These are phyloP conservation scores for Colletotrichum higginsianum DNA, from an alignment of 2,329 filamentous ascomycete species.

Conservation along the genomic window DNA sequence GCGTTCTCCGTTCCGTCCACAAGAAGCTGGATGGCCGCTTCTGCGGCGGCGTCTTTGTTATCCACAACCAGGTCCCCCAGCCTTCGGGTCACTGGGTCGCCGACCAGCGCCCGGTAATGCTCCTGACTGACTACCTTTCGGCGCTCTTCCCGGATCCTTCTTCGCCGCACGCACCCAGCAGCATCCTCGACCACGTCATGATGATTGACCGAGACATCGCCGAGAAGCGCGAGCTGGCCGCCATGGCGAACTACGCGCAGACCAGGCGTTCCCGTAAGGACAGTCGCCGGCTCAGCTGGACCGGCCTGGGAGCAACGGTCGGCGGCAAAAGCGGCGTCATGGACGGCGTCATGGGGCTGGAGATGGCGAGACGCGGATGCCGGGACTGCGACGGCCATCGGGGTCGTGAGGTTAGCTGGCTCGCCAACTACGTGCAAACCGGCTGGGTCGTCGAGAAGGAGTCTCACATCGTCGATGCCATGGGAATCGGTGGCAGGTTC, in stretches of 20 bases:
- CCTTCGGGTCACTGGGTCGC: constrained; percentile 27
- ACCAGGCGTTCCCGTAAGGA: constrained; percentile 45
- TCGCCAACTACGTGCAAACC: constrained; percentile 45
- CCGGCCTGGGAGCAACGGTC: constrained; percentile 54
- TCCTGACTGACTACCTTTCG: constrained; percentile 54
- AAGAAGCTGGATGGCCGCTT: constrained; percentile 55
- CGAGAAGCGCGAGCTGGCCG: constrained; percentile 59
- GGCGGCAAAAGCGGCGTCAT: constrained; percentile 49
- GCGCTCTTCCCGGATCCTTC: constrained; percentile 52
- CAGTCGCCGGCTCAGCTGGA: constrained; percentile 57
- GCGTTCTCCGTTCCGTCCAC: constrained; percentile 54
- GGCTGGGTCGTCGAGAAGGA: constrained; percentile 39
- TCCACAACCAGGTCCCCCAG: constrained; percentile 46
- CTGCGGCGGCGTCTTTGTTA: constrained; percentile 57
- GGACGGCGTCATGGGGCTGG: constrained; percentile 53
- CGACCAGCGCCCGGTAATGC: constrained; percentile 39
- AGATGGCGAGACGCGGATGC: constrained; percentile 53
- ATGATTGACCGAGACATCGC: constrained; percentile 57
- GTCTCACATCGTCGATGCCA: constrained; percentile 37
- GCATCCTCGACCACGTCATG: constrained; percentile 53
- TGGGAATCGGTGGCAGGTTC: constrained; percentile 29
- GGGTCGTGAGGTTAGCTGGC: constrained; percentile 52
- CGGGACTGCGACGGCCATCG: constrained; percentile 51
- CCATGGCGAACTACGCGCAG: constrained; percentile 53
- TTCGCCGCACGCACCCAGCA: constrained; percentile 42